Evolutionary conservation across 768 basidiomycete species (phyloP).

Genomic region (Mycena capillaripes): DNA sequence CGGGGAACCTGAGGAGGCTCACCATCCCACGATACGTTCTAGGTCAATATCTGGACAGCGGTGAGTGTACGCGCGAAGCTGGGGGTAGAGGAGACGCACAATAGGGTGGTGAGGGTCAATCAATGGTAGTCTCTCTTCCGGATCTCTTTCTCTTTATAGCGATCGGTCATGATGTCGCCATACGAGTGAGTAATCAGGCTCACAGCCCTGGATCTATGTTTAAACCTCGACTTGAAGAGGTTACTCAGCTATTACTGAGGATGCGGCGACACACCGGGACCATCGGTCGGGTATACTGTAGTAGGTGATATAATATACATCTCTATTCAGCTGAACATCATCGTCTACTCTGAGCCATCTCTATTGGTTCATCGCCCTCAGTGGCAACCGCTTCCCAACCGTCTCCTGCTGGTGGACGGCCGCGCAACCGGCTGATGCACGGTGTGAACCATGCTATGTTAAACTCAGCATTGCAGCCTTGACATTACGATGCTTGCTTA

Average conservation of each 20-base stretch:
- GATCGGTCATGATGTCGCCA: neutral
- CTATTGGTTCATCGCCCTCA: slow-evolving; percentile 76
- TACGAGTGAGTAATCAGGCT: neutral
- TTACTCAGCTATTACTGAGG: neutral
- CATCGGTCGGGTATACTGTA: neutral
- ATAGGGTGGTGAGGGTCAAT: neutral
- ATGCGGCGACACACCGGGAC: too few species aligned
- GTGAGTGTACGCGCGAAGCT: neutral
- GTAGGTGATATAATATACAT: slow-evolving; percentile 26
- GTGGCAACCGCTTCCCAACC: slow-evolving; percentile 88
- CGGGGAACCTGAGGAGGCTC: neutral
- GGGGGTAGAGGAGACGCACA: neutral
- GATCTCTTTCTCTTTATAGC: too few species aligned
- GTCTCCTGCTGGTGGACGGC: slow-evolving; percentile 65
- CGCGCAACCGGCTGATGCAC: slow-evolving; percentile 61
- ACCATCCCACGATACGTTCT: slow-evolving; percentile 11
- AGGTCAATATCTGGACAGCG: neutral
- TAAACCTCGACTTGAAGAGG: too few species aligned
- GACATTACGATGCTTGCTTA: slow-evolving; percentile 44
- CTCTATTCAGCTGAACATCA: slow-evolving; percentile 29
- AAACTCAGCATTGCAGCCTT: slow-evolving; percentile 30
- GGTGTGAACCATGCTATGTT: slow-evolving; percentile 57
- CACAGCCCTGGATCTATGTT: too few species aligned
- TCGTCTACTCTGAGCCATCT: slow-evolving; percentile 65
- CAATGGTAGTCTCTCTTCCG: too few species aligned